Conservation (phyloP, 2,329 filamentous ascomycete species). For the Penicillium sp. region DNA sequence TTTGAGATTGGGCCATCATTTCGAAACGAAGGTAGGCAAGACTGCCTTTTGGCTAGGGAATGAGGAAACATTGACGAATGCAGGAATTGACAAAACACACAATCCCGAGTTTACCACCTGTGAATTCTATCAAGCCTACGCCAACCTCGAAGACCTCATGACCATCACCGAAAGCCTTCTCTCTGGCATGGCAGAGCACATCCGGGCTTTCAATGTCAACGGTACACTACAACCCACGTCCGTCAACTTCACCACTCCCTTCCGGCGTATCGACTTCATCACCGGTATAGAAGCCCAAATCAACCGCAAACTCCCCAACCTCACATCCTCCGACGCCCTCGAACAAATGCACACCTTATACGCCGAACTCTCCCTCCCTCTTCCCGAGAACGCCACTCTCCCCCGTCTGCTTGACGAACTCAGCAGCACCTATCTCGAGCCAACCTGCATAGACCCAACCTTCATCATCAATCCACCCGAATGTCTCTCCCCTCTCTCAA, state of each 20-base stretch:
- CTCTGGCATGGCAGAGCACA: constrained; percentile 51
- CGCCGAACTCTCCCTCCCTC: constrained; percentile 42
- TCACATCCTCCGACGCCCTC: constrained; percentile 51
- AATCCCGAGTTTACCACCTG: constrained; percentile 98
- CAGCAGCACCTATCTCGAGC: constrained; percentile 69
- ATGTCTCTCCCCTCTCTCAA: constrained; percentile 84
- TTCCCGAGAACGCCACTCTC: constrained; percentile 52
- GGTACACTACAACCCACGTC: constrained; percentile 45
- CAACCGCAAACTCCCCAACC: constrained; percentile 59
- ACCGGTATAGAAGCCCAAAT: constrained; percentile 67
- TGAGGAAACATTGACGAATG: constrained; percentile 5
- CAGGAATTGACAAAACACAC: constrained; percentile 72
- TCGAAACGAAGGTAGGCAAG: constrained; percentile 71
- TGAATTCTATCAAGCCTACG: constrained; percentile 90
- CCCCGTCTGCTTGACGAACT: constrained; percentile 76
- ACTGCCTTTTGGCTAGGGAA: neutral
- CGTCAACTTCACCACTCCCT: constrained; percentile 54
- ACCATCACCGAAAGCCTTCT: constrained; percentile 68
- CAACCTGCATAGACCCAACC: constrained; percentile 63
- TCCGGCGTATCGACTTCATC: constrained; percentile 71
- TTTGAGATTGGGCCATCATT: constrained; percentile 93
- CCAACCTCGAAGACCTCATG: constrained; percentile 69
- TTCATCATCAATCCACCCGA: constrained; percentile 89
- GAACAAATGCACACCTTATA: constrained; percentile 55
- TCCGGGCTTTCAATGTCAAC: constrained; percentile 41